A percentile compares a stretch with the other conserved stretches of the same genome.
phyloP scores from a whole-genome alignment of 1,284 basidiomycete genomes.

The Termitomyces sp. region DNA sequence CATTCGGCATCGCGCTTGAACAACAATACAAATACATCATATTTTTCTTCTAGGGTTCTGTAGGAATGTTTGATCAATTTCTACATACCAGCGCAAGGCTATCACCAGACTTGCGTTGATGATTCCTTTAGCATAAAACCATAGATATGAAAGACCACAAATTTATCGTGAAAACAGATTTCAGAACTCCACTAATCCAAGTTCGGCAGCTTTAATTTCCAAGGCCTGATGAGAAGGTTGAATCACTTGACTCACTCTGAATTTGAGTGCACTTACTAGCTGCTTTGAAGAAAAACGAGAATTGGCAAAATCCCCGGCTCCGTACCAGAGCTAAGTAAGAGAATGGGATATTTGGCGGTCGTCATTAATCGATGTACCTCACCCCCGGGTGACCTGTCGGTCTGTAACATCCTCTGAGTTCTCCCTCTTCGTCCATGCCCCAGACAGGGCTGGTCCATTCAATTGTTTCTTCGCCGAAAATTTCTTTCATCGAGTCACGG shows the following conservation, averaged over 20 bases:
- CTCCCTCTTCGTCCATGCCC: conserved; percentile 16
- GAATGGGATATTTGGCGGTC: neutral
- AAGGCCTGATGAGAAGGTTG: conserved; percentile 8
- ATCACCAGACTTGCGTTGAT: no score
- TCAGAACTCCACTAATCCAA: conserved; percentile 8
- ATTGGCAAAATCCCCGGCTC: no score
- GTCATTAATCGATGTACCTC: neutral
- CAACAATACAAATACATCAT: no score
- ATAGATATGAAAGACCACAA: no score
- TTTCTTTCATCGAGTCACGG: conserved; percentile 16
- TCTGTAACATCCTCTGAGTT: conserved; percentile 14
- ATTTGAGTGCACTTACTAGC: conserved; percentile 6
- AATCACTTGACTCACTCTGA: neutral
- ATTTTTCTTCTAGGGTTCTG: no score
- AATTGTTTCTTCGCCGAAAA: conserved; percentile 15
- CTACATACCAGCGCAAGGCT: no score
- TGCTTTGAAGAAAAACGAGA: conserved; percentile 15
- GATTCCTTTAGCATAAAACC: no score
- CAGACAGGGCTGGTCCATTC: conserved; percentile 13
- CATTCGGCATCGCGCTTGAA: no score
- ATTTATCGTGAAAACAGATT: neutral
- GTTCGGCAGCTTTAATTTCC: conserved; percentile 17
- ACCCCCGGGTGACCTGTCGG: conserved; percentile 20
- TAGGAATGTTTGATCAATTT: no score
- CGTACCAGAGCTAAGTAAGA: no score